These are phyloP conservation scores for Poteriospumella lacustris DNA, from an alignment of 108 stramenopile genomes.

Conservation along the genomic window DNA sequence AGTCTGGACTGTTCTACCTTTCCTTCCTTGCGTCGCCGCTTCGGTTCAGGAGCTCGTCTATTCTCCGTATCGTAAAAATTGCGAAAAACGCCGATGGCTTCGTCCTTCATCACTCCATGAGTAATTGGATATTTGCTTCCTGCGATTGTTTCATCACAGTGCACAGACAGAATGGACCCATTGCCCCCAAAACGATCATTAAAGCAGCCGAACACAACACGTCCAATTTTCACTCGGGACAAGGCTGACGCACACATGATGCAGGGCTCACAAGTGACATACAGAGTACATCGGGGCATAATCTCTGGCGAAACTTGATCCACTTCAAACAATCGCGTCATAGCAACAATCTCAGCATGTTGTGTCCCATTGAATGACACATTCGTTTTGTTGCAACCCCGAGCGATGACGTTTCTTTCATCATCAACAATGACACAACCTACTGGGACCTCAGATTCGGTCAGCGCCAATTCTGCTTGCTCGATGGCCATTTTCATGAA, in stretches of 20 bases:
- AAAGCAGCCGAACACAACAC: conserved; percentile 34
- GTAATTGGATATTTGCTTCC: conserved; percentile 33
- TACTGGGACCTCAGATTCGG: conserved; percentile 38
- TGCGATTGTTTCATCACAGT: conserved; percentile 28
- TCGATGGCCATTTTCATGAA: neutral
- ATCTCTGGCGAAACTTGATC: neutral
- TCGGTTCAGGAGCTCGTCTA: conserved; percentile 34
- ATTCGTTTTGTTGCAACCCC: conserved; percentile 36
- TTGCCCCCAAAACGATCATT: conserved; percentile 55
- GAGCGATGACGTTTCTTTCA: neutral
- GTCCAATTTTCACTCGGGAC: conserved; percentile 1
- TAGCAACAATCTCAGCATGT: conserved; percentile 46
- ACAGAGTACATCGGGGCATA: neutral
- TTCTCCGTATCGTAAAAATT: conserved; percentile 46
- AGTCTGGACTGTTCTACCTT: no score
- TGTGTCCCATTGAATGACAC: conserved; percentile 30
- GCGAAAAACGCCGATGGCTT: conserved; percentile 42
- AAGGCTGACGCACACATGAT: conserved; percentile 53
- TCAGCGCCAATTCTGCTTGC: conserved; percentile 27
- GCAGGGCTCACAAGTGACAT: conserved; percentile 52
- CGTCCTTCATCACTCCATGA: conserved; percentile 42
- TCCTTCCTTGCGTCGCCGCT: neutral
- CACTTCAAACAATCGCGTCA: conserved; percentile 3
- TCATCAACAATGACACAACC: conserved; percentile 37
- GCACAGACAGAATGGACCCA: conserved; percentile 48